A percentile compares a stretch with the other conserved stretches of the same genome.
These are phyloP conservation scores for Phaeosphaeria sp. DNA, from an alignment of 2,329 filamentous ascomycete species.

Conservation along the genomic window DNA sequence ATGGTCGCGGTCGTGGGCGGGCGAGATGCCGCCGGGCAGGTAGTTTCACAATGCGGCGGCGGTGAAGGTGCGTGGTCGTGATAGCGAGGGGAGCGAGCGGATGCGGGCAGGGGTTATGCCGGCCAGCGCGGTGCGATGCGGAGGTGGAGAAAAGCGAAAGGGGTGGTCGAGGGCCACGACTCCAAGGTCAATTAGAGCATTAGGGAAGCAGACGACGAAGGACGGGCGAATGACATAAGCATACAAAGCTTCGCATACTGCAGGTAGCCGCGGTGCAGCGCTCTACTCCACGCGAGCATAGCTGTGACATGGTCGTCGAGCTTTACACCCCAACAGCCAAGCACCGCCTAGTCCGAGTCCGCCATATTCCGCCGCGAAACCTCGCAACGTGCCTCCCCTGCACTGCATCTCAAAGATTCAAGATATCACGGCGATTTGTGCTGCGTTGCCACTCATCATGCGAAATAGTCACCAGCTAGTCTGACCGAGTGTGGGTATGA, in stretches of 20 bases:
- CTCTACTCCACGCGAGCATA: constrained; percentile 29
- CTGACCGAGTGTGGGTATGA: not conserved
- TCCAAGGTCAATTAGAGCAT: constrained; percentile 22
- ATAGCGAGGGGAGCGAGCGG: constrained; percentile 3
- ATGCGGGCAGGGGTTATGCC: constrained; percentile 33
- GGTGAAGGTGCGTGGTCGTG: constrained; percentile 10
- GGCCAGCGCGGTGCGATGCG: constrained; percentile 25
- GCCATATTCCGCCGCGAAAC: constrained; percentile 15
- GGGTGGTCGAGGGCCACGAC: constrained; percentile 20
- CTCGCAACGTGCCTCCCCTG: constrained; percentile 3
- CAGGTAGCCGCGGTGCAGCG: constrained; percentile 31
- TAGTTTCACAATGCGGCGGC: constrained; percentile 36
- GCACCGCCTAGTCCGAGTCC: constrained; percentile 19
- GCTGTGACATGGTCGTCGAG: constrained; percentile 29
- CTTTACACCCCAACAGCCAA: constrained; percentile 23
- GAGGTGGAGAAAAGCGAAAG: constrained; percentile 27
- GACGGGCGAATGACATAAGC: constrained; percentile 10
- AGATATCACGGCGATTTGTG: not conserved
- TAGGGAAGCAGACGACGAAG: constrained; percentile 12
- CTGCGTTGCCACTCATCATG: no score
- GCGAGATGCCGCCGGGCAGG: constrained; percentile 38
- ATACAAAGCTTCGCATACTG: constrained; percentile 22
- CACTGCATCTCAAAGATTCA: not conserved
- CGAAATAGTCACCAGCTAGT: no score
- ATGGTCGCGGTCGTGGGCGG: constrained; percentile 34